Conservation (phyloP, 257 asterid species). For the Solanum microdontum region DNA sequence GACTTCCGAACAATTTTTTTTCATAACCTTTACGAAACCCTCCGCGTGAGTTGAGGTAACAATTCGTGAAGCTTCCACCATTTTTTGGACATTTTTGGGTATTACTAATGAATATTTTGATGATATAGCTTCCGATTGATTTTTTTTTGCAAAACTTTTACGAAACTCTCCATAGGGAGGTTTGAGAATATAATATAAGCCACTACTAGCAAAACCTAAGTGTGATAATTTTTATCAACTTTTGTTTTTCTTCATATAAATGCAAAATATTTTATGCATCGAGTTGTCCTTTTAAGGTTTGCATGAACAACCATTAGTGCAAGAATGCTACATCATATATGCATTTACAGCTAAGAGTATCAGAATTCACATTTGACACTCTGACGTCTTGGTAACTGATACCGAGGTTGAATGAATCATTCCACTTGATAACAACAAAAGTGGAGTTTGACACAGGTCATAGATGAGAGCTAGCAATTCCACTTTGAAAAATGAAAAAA, state of each 20-base stretch:
- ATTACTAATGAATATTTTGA: neutral
- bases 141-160: neutral
- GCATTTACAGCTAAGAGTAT: neutral
- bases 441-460: neutral
- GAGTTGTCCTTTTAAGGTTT: neutral
- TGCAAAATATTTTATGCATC: neutral
- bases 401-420: neutral
- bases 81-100: neutral
- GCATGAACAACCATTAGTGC: neutral
- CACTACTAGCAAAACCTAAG: neutral
- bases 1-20: too few relatives aligned
- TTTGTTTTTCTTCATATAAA: neutral
- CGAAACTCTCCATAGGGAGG: neutral
- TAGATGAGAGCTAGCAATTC: neutral
- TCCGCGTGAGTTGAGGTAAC: fast-evolving
- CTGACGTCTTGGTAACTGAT: neutral
- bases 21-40: neutral
- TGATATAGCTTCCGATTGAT: too few relatives aligned
- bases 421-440: neutral
- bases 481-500: neutral
- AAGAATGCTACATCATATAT: neutral
- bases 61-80: neutral
- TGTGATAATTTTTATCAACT: neutral
- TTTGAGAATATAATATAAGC: neutral
- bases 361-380: neutral